Conservation (phyloP, 257 asterid genomes). For the Nicotiana attenuata region DNA sequence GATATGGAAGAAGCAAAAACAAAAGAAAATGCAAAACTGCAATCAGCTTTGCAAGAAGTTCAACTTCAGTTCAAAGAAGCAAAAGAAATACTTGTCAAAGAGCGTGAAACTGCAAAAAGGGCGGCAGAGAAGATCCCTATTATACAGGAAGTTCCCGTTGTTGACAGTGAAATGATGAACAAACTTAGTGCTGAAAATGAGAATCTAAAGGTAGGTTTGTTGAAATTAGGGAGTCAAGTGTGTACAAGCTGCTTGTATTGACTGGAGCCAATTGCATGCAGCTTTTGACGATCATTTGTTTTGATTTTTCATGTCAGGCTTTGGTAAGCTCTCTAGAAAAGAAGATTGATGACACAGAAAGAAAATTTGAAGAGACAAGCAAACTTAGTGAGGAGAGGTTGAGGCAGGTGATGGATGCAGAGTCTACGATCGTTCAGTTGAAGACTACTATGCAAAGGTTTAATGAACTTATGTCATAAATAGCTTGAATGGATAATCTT, state of each 20-base stretch:
- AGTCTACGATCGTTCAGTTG: constrained; percentile 73
- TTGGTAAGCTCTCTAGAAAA: constrained; percentile 73
- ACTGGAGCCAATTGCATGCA: neutral
- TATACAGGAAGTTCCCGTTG: constrained; percentile 3
- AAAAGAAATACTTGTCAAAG: constrained; percentile 7
- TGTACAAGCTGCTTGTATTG: neutral
- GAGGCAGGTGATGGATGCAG: constrained; percentile 91
- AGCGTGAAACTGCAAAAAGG: neutral
- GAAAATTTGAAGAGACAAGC: constrained; percentile 76
- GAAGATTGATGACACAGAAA: constrained; percentile 82
- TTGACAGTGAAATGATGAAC: constrained; percentile 10
- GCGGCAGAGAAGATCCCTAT: constrained; percentile 2
- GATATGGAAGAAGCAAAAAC: constrained; percentile 23
- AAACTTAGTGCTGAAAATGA: constrained; percentile 19
- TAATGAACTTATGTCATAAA: neutral
- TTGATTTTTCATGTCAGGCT: constrained; percentile 27
- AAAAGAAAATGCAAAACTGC: constrained; percentile 19
- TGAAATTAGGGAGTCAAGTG: neutral
- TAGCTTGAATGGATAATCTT: neutral
- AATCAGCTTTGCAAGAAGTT: constrained; percentile 16
- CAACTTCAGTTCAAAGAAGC: constrained; percentile 20
- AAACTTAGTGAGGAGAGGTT: constrained; percentile 90
- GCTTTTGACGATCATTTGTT: neutral
- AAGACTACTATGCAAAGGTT: constrained; percentile 81
- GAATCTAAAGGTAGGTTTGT: constrained; percentile 20